Conservation (phyloP, 345 rosid genomes). For the Brassica rapa region DNA sequence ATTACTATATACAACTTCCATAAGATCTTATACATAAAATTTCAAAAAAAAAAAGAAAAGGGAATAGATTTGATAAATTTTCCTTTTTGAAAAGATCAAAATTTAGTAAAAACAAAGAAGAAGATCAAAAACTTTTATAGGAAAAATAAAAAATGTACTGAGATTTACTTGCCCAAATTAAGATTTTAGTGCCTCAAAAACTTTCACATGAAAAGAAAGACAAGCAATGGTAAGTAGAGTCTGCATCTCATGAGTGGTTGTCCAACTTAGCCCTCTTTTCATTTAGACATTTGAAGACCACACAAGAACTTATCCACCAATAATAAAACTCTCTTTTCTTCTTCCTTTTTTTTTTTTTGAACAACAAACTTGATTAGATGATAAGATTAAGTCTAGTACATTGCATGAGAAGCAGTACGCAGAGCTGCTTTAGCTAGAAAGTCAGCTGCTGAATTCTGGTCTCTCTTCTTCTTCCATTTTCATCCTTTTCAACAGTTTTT, state of each 20-base stretch:
- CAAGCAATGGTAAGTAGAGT: slow-evolving; percentile 42
- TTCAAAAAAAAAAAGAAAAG: not conserved
- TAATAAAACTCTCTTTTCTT: not conserved
- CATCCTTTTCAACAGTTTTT: slow-evolving; percentile 4
- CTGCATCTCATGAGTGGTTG: slow-evolving; percentile 42
- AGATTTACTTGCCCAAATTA: slow-evolving; percentile 2
- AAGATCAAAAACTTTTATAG: slow-evolving; percentile 1
- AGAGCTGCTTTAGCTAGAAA: too few relatives aligned
- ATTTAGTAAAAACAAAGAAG: slow-evolving; percentile 23
- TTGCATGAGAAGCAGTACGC: too few relatives aligned
- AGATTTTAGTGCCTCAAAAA: slow-evolving; percentile 35
- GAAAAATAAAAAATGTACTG: not conserved
- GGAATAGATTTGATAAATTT: not conserved
- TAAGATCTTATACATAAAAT: not conserved
- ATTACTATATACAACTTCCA: too few relatives aligned
- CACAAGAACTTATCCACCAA: slow-evolving; percentile 37
- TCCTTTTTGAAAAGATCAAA: slow-evolving; percentile 27
- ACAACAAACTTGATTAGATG: too few relatives aligned
- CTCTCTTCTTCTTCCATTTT: not conserved
- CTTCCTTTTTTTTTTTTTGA: too few relatives aligned
- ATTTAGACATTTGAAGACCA: slow-evolving; percentile 39
- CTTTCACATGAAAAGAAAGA: slow-evolving; percentile 41
- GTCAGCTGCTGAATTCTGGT: too few relatives aligned
- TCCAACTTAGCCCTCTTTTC: slow-evolving; percentile 43
- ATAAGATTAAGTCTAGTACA: too few relatives aligned